Percentiles rank a stretch among this genome's conserved stretches.
Conservation (phyloP, 495 filamentous ascomycete genomes). For the Geopyxis carbonaria region DNA sequence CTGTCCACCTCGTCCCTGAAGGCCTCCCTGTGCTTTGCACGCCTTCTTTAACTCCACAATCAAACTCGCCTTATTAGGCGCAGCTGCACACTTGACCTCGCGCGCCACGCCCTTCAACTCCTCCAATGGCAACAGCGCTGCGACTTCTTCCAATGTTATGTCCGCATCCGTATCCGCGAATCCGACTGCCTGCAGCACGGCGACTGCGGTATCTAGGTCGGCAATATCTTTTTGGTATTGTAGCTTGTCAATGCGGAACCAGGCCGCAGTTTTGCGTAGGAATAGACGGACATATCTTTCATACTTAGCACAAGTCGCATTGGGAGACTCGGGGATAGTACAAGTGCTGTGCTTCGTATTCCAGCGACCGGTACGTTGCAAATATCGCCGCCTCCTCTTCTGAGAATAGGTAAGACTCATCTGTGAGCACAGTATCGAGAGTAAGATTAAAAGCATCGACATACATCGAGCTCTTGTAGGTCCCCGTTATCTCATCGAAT, state of each 20-base stretch:
- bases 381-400: constrained; percentile 66
- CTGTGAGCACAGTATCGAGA: constrained; percentile 73
- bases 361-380: constrained; percentile 49
- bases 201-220: constrained; percentile 47
- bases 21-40: constrained; percentile 10
- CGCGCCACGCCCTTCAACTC: constrained; percentile 76
- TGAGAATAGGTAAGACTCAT: constrained; percentile 78
- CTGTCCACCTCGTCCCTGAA: constrained; percentile 19
- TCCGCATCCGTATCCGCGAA: constrained; percentile 61
- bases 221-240: constrained; percentile 70
- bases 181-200: constrained; percentile 34
- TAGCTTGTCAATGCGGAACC: constrained; percentile 69
- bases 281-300: constrained; percentile 78
- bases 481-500: constrained; percentile 3
- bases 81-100: constrained; percentile 68
- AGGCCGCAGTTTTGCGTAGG: constrained; percentile 80
- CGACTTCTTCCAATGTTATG: constrained; percentile 68
- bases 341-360: constrained; percentile 85
- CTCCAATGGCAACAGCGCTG: constrained; percentile 60
- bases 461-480: constrained; percentile 61
- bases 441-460: constrained; percentile 95
- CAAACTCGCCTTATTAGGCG: constrained; percentile 71
- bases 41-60: constrained; percentile 35
- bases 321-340: constrained; percentile 30
- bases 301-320: constrained; percentile 3